These are phyloP conservation scores for Themeda triandra DNA, from an alignment of 176 grass and related monocot genomes.

Conservation along the genomic window DNA sequence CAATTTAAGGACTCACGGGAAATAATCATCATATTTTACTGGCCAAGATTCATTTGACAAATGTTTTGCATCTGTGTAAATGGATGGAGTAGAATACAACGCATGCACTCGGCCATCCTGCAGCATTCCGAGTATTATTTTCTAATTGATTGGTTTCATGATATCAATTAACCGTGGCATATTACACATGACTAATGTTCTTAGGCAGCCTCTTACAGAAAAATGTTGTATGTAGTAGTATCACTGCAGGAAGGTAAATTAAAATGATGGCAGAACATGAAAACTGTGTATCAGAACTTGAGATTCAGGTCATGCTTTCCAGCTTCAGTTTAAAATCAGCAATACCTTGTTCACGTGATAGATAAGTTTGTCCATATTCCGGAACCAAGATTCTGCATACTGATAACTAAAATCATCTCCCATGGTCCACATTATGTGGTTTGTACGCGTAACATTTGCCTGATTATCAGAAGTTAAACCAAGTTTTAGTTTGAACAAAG, in stretches of 20 bases:
- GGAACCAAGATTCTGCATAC: conserved; percentile 94
- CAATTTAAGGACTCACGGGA: conserved; percentile 40
- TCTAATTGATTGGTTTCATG: background rate
- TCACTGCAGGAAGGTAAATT: background rate
- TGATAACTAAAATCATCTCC: conserved; percentile 88
- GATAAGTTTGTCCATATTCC: conserved; percentile 91
- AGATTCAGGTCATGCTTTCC: background rate
- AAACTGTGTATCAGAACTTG: background rate
- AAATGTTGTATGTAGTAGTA: background rate
- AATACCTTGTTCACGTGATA: conserved; percentile 90
- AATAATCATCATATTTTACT: conserved; percentile 87
- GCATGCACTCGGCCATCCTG: conserved; percentile 91
- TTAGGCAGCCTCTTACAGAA: background rate
- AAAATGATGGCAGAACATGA: background rate
- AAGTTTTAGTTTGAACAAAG: conserved; percentile 26
- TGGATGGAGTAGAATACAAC: conserved; percentile 84
- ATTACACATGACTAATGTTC: background rate
- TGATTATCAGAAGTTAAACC: conserved; percentile 33
- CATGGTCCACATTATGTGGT: conserved; percentile 99
- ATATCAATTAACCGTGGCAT: background rate
- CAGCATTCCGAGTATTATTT: background rate
- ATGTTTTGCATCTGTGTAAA: conserved; percentile 85
- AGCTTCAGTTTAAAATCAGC: background rate
- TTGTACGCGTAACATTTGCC: conserved; percentile 85
- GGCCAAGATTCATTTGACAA: conserved; percentile 76